Conservation (phyloP, 371 early-diverging fungal species). For the Mucor velutinosus region DNA sequence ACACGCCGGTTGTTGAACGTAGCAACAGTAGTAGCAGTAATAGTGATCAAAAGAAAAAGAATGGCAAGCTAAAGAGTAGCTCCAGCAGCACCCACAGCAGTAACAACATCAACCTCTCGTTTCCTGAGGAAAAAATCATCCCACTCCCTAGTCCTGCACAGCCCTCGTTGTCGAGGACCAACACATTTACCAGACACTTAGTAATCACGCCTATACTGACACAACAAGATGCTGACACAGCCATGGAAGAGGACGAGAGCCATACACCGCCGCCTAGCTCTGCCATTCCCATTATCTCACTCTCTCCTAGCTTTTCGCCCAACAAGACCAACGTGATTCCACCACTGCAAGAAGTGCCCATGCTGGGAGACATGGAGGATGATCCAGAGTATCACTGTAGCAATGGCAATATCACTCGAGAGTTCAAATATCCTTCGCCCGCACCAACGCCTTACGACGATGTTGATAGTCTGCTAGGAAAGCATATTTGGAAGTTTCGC, state of each 20-base stretch:
- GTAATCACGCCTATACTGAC: not conserved
- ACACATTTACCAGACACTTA: conserved; percentile 20
- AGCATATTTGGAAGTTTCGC: conserved; percentile 27
- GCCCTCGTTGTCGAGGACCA: conserved; percentile 3
- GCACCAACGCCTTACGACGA: not conserved
- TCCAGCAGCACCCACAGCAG: not conserved
- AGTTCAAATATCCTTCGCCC: conserved; percentile 14
- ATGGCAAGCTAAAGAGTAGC: not conserved
- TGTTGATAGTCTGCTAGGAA: conserved; percentile 20
- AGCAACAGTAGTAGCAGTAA: conserved; percentile 10
- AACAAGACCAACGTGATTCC: conserved; percentile 36
- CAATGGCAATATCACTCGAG: conserved; percentile 4
- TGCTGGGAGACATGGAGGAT: conserved; percentile 42
- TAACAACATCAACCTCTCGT: not conserved
- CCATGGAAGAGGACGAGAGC: conserved; percentile 1
- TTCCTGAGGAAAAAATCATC: conserved; percentile 38
- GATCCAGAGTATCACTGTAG: not conserved
- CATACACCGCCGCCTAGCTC: conserved; percentile 1
- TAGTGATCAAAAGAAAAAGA: not conserved
- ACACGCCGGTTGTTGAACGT: conserved; percentile 3
- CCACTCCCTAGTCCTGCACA: conserved; percentile 41
- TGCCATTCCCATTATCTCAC: conserved; percentile 39
- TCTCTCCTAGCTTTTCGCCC: conserved; percentile 27
- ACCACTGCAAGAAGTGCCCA: conserved; percentile 34
- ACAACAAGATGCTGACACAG: not conserved